A percentile compares a stretch with the other conserved stretches of the same genome.
Evolutionary conservation across 2,329 filamentous ascomycete species (phyloP).

Genomic region (Escovopsis weberi): DNA sequence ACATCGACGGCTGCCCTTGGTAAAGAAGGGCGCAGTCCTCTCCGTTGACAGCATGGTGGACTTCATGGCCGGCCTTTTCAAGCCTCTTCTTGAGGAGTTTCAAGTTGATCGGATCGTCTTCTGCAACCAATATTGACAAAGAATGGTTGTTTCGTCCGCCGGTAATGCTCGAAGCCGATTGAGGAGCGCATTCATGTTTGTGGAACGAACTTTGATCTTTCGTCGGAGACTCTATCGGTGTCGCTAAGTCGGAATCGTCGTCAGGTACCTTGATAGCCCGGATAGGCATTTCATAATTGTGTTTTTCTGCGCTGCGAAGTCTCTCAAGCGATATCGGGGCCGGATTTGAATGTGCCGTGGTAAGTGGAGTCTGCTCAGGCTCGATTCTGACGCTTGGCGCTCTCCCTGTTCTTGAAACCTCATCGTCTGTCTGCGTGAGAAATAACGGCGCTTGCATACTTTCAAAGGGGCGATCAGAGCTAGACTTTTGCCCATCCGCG

Average conservation of each 20-base stretch:
- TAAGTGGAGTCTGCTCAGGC: too few species aligned
- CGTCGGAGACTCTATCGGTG: too few species aligned
- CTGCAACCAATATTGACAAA: slow-evolving; percentile 61
- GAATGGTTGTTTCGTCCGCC: not conserved
- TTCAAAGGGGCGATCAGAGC: slow-evolving; percentile 57
- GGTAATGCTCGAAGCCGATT: too few species aligned
- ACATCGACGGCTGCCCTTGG: slow-evolving; percentile 44
- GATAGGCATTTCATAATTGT: slow-evolving; percentile 28
- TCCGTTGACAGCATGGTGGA: slow-evolving; percentile 64
- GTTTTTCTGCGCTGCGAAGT: too few species aligned
- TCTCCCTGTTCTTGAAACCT: too few species aligned
- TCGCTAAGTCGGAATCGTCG: slow-evolving; percentile 19
- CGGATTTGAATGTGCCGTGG: too few species aligned
- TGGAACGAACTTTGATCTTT: too few species aligned
- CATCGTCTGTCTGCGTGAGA: slow-evolving; percentile 10
- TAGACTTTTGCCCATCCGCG: slow-evolving; percentile 27
- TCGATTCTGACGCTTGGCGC: too few species aligned
- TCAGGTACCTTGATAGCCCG: slow-evolving; percentile 34
- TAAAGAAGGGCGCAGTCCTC: slow-evolving; percentile 68
- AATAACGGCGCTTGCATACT: slow-evolving; percentile 49
- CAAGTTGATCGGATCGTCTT: slow-evolving; percentile 81
- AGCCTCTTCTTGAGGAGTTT: slow-evolving; percentile 67
- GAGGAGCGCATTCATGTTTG: too few species aligned
- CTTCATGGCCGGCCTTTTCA: slow-evolving; percentile 59
- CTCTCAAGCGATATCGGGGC: too few species aligned